Base-by-base conservation (phyloP, 805 yeast genomes). In the Alloascoidea africana region DNA sequence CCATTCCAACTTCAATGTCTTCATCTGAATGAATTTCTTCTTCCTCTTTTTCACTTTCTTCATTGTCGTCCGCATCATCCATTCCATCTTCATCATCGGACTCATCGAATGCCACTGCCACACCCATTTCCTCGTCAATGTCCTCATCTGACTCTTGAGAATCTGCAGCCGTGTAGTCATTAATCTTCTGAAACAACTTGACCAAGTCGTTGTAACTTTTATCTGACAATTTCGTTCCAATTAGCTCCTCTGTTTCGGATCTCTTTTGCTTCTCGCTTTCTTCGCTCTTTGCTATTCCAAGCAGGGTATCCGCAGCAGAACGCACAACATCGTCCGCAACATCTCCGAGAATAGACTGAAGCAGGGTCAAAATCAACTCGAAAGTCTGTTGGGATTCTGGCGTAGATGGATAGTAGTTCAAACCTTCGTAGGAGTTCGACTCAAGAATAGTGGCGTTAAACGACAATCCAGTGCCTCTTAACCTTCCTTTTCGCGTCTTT, bases 291-390 rank as follows among this genome's bases (percentile, higher is more conserved):
- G 80, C 47, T 1, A 67, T 55, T 43, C 70, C 78, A 32, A 83
- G 46, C 0, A 76, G 50, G 3, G 76, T 60, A 51, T 82, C 91
- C 2, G 84, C 72, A 3, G 86, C 82, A 2, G 91, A 77, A 15
- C 74, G 52, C 2, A 85, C 65, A 2, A 75, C 70, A 33, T 74
- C 82, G 39, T 80, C 85, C 5, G 87, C 72, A n/a, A 82, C 70
- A 52, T 86, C 96, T 8, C 77, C 80, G 32, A 81, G 55, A 14
- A 63, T 59, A 2, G 58, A 52, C 4, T 68, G 63, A 3, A 81
- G 70, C 73, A 82, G 73, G 0, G 68, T 53, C 42, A 79, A 56
- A n/a, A 85, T 61, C 33, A 62, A 51, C 33, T 73, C 78, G 51
- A 75, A 80, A 0, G 62, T 53, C 18, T 59, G 62, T 2, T 63